phyloP scores from a whole-genome alignment of 225 moss, liverwort and hornwort genomes.

The Marchantia paleacea region DNA sequence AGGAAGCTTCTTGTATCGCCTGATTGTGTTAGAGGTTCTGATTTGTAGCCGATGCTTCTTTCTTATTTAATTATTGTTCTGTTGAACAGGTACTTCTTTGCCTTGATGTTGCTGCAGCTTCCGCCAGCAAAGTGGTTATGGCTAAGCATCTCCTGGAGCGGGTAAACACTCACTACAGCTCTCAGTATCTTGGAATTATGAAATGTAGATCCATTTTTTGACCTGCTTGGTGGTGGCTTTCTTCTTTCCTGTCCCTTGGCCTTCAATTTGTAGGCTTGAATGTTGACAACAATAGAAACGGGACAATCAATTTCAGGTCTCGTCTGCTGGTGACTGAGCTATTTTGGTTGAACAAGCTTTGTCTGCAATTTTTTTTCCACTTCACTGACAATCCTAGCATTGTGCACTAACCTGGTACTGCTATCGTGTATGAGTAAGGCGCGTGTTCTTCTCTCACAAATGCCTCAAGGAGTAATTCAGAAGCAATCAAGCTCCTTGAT shows the following conservation, averaged over 20 bases:
- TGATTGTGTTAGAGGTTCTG: neutral
- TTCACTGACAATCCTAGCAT: neutral
- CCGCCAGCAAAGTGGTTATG: slow-evolving; percentile 69
- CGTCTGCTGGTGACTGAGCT: neutral
- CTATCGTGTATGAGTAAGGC: slow-evolving; percentile 43
- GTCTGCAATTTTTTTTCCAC: neutral
- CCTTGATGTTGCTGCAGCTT: slow-evolving; percentile 78
- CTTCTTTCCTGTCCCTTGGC: neutral
- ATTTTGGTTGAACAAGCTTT: neutral
- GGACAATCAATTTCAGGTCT: neutral
- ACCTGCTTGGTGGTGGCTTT: neutral
- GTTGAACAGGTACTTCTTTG: slow-evolving; percentile 71
- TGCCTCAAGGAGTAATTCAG: slow-evolving; percentile 59
- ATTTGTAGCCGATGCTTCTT: neutral
- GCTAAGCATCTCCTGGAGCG: slow-evolving; percentile 84
- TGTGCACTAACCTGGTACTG: neutral
- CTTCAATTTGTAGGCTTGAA: neutral
- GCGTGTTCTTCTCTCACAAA: slow-evolving; percentile 61
- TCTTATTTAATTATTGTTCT: neutral
- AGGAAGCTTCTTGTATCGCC: neutral
- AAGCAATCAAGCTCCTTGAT: slow-evolving; percentile 47
- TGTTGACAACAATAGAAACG: neutral
- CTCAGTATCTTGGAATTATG: neutral
- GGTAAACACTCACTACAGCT: slow-evolving; percentile 33
- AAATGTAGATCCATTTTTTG: neutral